phyloP scores from a whole-genome alignment of 805 yeast genomes.

The Pichia insulana region DNA sequence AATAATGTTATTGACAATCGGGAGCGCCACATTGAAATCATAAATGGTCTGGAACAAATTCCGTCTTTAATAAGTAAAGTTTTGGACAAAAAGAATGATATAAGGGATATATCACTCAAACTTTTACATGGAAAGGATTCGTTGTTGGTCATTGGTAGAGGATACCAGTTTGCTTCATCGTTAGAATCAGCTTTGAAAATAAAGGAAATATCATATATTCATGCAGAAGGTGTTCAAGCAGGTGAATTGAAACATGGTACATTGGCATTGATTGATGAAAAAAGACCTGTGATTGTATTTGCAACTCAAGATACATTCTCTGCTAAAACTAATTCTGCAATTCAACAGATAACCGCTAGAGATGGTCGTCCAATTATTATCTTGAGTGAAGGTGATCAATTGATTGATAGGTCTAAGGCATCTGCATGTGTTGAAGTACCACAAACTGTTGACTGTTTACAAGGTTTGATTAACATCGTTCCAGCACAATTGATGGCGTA shows the following conservation, averaged over 20 bases:
- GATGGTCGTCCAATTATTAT: slow-evolving; percentile 93
- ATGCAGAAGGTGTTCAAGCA: slow-evolving; percentile 97
- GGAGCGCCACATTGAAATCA: slow-evolving; percentile 75
- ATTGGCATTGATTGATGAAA: slow-evolving; percentile 89
- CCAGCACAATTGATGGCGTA: slow-evolving; percentile 95
- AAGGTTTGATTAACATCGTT: slow-evolving; percentile 88
- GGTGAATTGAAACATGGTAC: slow-evolving; percentile 99
- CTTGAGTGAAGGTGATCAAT: slow-evolving; percentile 72
- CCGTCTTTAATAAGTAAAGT: slow-evolving; percentile 81
- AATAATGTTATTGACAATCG: slow-evolving; percentile 78
- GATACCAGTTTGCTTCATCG: slow-evolving; percentile 95
- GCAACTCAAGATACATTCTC: slow-evolving; percentile 95
- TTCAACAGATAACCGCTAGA: slow-evolving; percentile 95
- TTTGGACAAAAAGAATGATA: slow-evolving; percentile 59
- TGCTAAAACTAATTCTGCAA: slow-evolving; percentile 92
- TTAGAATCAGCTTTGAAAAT: slow-evolving; percentile 97
- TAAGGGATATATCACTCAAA: slow-evolving; percentile 65
- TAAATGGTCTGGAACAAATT: slow-evolving; percentile 73
- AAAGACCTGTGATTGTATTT: slow-evolving; percentile 87
- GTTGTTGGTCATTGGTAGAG: slow-evolving; percentile 87
- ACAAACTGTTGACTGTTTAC: slow-evolving; percentile 91
- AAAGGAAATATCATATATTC: slow-evolving; percentile 97
- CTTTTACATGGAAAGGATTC: slow-evolving; percentile 78
- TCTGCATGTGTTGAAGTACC: slow-evolving; percentile 84
- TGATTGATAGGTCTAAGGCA: slow-evolving; percentile 46